Conservation (phyloP, 179 eudicot species). For the Actinidia arguta region DNA sequence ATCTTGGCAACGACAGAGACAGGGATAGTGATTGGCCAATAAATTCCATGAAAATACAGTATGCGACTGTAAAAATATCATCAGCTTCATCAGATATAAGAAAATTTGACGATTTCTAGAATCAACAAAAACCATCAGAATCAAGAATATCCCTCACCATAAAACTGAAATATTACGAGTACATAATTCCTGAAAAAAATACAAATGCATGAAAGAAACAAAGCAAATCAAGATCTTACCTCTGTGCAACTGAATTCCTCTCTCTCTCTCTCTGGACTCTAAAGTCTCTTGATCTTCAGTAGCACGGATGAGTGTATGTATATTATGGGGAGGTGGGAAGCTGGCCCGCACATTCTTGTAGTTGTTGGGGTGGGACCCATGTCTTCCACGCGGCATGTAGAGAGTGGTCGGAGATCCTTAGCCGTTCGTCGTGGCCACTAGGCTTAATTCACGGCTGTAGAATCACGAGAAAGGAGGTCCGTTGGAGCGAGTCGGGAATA, state of each 20-base stretch:
- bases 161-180: not conserved
- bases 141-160: not conserved
- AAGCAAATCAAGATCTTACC: not conserved
- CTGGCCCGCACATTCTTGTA: not conserved
- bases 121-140: not conserved
- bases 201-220: not conserved
- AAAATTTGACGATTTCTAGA: no score
- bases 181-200: not conserved
- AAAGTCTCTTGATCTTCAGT: not conserved
- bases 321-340: not conserved
- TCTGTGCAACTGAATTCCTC: not conserved
- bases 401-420: not conserved
- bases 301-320: not conserved
- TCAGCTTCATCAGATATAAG: no score
- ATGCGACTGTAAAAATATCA: no score
- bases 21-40: no score
- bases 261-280: not conserved
- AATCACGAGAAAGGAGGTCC: slow-evolving; percentile 9
- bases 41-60: no score
- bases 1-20: no score
- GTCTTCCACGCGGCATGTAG: not conserved
- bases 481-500: not conserved
- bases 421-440: not conserved
- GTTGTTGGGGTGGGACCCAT: not conserved
- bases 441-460: not conserved